Evolutionary conservation across 139 green algal species (phyloP), one percentile per base, ranked within the genome.

Genomic region (Chlamydomonas sp.): DNA sequence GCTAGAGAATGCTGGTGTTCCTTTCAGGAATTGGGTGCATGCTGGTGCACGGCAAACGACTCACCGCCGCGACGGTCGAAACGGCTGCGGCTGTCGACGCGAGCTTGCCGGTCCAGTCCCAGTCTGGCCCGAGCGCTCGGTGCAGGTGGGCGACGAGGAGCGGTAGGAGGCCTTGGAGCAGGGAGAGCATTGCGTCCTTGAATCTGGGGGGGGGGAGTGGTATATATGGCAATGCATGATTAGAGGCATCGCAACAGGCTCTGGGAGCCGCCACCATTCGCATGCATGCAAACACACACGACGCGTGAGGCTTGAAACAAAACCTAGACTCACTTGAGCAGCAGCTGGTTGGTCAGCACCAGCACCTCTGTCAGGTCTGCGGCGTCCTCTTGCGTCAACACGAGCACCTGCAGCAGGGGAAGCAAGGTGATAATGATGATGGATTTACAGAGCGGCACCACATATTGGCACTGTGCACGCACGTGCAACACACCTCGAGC

Each of bases 31-130:
- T 24, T n/a, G 24, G 5, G 6, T 3, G n/a, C n/a, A n/a, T n/a
- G n/a, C n/a, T n/a, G n/a, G n/a, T n/a, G n/a, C n/a, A n/a, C n/a
- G n/a, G n/a, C n/a, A n/a, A n/a, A n/a, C n/a, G n/a, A n/a, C n/a
- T n/a, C n/a, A n/a, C n/a, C n/a, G n/a, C n/a, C n/a, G n/a, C n/a
- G n/a, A n/a, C n/a, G n/a, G n/a, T n/a, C n/a, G n/a, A n/a, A n/a
- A n/a, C 47, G 5, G 28, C 43, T 29, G 59, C 33, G 29, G 48
- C 29, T 4, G 65, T 5, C 31, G 66, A 59, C 31, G 73, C 76
- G 35, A 35, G 39, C 13, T 73, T 73, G 16, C 90, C 89, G 13
- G 70, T 86, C 90, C 90, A 96, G 79, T 95, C 90, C 86, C 86
- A 95, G 47, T 87, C 74, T 5, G 65, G 0, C 6, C 76, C 69